Base-by-base conservation (phyloP, 257 asterid species). In the Solanum chiquidenum region DNA sequence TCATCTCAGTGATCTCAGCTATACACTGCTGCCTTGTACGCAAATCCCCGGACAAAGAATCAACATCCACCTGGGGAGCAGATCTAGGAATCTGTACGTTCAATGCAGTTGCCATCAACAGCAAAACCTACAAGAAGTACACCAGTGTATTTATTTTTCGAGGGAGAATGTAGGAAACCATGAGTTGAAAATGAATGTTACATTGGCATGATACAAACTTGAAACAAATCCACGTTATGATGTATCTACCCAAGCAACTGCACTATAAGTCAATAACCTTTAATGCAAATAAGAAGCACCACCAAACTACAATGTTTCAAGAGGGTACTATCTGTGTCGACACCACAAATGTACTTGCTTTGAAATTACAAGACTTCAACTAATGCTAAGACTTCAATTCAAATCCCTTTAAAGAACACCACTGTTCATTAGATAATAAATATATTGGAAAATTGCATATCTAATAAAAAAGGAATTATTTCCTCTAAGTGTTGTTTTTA, bases 1-100 rank as follows among this genome's bases (percentile, higher is more conserved):
- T 97, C 99, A 96, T 96, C 93, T 97, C 99, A 5, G 98, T 96
- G 89, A 97, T 97, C 94, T 94, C 99, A 86, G 98, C 99, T 71
- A 97, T 91, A 87, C 92, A 90, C 83, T 94, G 99, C 88, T 97
- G 99, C 91, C 98, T 96, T 25, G 94, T 79, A 84, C 98, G 99
- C 90, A 97, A 90, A 84, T 97, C 98, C 25, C 73, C 58, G 25
- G 97, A 90, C 87, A 91, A 84, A 52, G 92, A 31, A 82, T 90
- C 89, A 90, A 90, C 89, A n/a, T 90, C 89, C 40, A 89, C 90
- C 89, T 87, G 94, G 87, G 92, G 86, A 83, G 76, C 90, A 87
- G 92, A 91, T 88, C 93, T 91, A 29, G 92, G 86, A 60, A 92
- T 90, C 13, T 96, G 95, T 44, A 87, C 89, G 90, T 93, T 92